Percentiles rank a stretch among this genome's conserved stretches.
Evolutionary conservation across 176 grass and related monocot species (phyloP).

Genomic region (Cenchrus americanus): DNA sequence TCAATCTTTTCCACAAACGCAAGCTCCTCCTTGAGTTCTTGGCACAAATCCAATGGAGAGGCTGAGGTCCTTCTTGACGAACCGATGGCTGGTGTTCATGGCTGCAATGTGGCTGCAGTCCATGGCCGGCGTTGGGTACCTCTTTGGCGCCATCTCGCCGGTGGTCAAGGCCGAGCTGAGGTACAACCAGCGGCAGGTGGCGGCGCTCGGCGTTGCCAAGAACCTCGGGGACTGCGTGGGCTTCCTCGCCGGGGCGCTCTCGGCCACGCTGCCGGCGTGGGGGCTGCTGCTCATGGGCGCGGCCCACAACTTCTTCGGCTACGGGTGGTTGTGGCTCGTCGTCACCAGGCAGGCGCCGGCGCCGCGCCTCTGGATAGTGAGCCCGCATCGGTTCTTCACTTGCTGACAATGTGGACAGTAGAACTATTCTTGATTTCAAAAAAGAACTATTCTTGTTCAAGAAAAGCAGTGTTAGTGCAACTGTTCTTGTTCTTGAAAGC

Average conservation of each 20-base stretch:
- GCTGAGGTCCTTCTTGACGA: conserved; percentile 54
- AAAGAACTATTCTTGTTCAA: too few relatives aligned
- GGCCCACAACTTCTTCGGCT: conserved; percentile 70
- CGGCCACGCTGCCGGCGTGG: conserved; percentile 59
- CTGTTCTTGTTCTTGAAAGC: background rate
- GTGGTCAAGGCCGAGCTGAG: conserved; percentile 68
- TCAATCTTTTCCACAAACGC: background rate
- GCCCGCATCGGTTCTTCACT: background rate
- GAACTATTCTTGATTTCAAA: too few relatives aligned
- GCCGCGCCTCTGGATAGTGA: conserved; percentile 71
- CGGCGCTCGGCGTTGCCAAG: conserved; percentile 71
- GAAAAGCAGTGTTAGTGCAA: background rate
- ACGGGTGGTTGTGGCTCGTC: conserved; percentile 89
- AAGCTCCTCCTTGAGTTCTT: too few relatives aligned
- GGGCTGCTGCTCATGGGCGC: conserved; percentile 73
- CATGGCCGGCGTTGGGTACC: conserved; percentile 66
- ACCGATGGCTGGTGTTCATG: conserved; percentile 77
- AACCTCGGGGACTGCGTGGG: conserved; percentile 81
- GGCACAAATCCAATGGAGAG: conserved; percentile 47
- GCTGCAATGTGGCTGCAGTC: conserved; percentile 90
- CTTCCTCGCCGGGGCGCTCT: conserved; percentile 72
- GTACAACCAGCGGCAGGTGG: conserved; percentile 82
- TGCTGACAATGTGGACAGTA: background rate
- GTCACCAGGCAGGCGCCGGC: conserved; percentile 63
- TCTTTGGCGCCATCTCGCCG: conserved; percentile 84